Conservation (phyloP, 176 grass and related monocot genomes). For the Poa pratensis region DNA sequence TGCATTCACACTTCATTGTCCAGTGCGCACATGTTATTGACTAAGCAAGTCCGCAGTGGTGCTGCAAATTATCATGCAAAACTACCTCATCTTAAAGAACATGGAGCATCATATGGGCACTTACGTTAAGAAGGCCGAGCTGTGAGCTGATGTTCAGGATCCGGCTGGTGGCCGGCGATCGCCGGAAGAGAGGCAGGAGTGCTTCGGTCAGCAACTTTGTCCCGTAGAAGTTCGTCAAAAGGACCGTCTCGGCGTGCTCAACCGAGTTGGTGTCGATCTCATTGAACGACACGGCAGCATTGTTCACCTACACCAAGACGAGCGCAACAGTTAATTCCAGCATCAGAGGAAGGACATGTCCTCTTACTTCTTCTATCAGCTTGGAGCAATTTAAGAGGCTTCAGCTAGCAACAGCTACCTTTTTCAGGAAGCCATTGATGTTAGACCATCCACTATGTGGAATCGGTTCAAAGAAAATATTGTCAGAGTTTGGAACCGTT, state of each 20-base stretch:
- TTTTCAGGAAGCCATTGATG: background rate
- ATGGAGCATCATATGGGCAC: slow-evolving; percentile 9
- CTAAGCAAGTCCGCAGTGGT: background rate
- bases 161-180: slow-evolving; percentile 56
- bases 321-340: slow-evolving; percentile 10
- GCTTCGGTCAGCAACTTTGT: slow-evolving; percentile 73
- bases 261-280: slow-evolving; percentile 83
- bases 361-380: background rate
- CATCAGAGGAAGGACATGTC: background rate
- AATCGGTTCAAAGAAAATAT: no score
- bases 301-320: slow-evolving; percentile 67
- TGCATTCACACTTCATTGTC: slow-evolving; percentile 46
- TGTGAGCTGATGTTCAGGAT: slow-evolving; percentile 94
- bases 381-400: slow-evolving; percentile 28
- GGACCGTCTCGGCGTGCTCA: slow-evolving; percentile 79
- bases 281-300: slow-evolving; percentile 91
- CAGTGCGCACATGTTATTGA: background rate
- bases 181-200: slow-evolving; percentile 79
- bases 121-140: slow-evolving; percentile 92
- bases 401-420: background rate
- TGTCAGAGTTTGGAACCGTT: no score
- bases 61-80: background rate
- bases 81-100: background rate
- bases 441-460: no score
- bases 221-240: slow-evolving; percentile 83